Conservation (phyloP, 225 moss, liverwort and hornwort genomes). For the Bryoerythrophyllum caledonicum region DNA sequence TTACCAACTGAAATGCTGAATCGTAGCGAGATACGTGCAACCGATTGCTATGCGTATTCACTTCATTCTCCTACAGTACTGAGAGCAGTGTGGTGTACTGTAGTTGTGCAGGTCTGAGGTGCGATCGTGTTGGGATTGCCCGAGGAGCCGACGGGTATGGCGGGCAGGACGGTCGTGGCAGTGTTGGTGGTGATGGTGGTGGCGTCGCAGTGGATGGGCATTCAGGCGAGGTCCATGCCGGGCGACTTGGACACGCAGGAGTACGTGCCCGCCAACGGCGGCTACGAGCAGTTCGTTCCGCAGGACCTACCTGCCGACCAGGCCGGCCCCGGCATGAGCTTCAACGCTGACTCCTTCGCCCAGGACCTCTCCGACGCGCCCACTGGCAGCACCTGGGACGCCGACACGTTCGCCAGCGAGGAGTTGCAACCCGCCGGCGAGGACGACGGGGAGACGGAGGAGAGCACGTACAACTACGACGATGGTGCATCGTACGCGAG, state of each 20-base stretch:
- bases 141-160: background rate
- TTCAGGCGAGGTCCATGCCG: conserved; percentile 30
- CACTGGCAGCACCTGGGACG: background rate
- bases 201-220: conserved; percentile 14
- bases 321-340: background rate
- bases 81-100: too few relatives aligned
- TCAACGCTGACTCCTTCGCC: background rate
- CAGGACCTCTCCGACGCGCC: background rate
- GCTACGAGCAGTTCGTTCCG: too few relatives aligned
- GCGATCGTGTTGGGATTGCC: rapidly evolving
- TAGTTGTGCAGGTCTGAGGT: background rate
- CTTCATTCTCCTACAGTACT: too few relatives aligned
- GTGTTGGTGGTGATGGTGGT: conserved; percentile 13
- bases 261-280: background rate
- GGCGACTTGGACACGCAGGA: conserved; percentile 28
- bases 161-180: background rate
- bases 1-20: too few relatives aligned
- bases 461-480: background rate
- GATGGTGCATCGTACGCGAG: background rate
- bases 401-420: conserved; percentile 5
- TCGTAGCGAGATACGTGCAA: too few relatives aligned
- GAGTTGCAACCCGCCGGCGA: background rate
- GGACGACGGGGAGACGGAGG: background rate
- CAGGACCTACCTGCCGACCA: background rate
- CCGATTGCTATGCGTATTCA: too few relatives aligned